A percentile compares a stretch with the other conserved stretches of the same genome.
Conservation (phyloP, 2,329 filamentous ascomycete species). For the Aureobasidium sp. region DNA sequence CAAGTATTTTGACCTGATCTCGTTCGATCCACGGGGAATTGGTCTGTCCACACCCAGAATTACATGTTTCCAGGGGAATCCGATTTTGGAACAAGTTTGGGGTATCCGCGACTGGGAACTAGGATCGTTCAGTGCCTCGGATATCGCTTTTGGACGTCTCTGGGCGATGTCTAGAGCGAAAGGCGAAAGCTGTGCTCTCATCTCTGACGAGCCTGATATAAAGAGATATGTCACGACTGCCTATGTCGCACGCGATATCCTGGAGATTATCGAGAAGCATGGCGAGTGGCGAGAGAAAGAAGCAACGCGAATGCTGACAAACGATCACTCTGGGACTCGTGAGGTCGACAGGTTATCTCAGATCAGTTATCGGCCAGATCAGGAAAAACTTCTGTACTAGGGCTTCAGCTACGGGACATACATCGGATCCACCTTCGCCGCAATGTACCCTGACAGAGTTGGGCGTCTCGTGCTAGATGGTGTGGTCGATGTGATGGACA, state of each 20-base stretch:
- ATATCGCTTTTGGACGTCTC: conserved; percentile 26
- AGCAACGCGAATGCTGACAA: conserved; percentile 14
- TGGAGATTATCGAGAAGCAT: conserved; percentile 39
- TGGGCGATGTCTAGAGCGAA: background rate
- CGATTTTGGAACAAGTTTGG: background rate
- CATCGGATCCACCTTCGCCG: conserved; percentile 39
- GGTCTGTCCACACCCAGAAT: conserved; percentile 28
- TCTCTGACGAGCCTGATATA: conserved; percentile 19
- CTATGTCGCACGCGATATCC: conserved; percentile 40
- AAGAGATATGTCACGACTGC: conserved; percentile 38
- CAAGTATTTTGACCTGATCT: conserved; percentile 31
- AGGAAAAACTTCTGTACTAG: conserved; percentile 31
- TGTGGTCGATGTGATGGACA: conserved; percentile 37
- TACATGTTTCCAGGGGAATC: conserved; percentile 27
- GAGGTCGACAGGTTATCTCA: background rate
- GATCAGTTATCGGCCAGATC: conserved; percentile 19
- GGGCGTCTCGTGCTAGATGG: conserved; percentile 37
- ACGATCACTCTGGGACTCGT: conserved; percentile 13
- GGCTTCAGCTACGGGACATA: conserved; percentile 39
- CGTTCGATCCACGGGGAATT: conserved; percentile 36
- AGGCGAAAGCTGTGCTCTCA: background rate
- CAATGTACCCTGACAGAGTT: conserved; percentile 38
- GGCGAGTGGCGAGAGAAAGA: conserved; percentile 27
- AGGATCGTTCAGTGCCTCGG: conserved; percentile 32
- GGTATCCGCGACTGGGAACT: conserved; percentile 14